Base-by-base conservation (phyloP, 2,329 filamentous ascomycete species). In the Epichloe glyceriae region DNA sequence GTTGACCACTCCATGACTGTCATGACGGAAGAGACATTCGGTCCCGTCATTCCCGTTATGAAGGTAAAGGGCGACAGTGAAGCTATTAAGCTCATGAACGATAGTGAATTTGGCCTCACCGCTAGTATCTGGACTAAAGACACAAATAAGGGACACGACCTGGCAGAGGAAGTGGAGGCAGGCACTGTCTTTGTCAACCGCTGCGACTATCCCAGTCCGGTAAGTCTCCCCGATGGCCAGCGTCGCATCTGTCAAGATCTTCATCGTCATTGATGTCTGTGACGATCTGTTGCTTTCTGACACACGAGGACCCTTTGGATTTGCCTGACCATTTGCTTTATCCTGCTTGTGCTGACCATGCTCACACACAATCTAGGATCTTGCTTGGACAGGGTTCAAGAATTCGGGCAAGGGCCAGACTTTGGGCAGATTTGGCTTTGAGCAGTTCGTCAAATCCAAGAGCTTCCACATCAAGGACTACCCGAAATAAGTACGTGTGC, bases 121-220 rank as follows among this genome's bases (percentile, higher is more conserved):
- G 91, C 90, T n/a, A 95, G 88, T 61, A 89, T 97, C 61, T 97
- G 91, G 91, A 95, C 89, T 52, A 94, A 93, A 67, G 88, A 97
- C 62, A 80, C 82, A 2, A 74, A 72, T 44, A 83, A 76, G 62
- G 91, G 85, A 15, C 82, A 89, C 59, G 78, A 86, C 64, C 74
- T 97, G 49, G 80, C 85, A 39, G 83, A 93, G 50, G 75, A 83
- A 47, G 81, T 97, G 46, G 90, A 96, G 65, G 90, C 91, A 44
- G 91, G 91, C 41, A 97, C 91, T 2, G 90, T 96, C 46, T 97
- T 96, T 70, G 87, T 97, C 61, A 97, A 97, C 67, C 80, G 91
- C 60, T 89, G 87, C 62, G 91, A 97, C 67, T 97, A 81, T 67
- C 91, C 91, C 46, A 88, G 85, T 65, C 88, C 91, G 55, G 89